Evolutionary conservation across 1,139 yeast genomes (phyloP), one percentile per base, ranked within the genome.

Genomic region (Sugiyamaella japonica): DNA sequence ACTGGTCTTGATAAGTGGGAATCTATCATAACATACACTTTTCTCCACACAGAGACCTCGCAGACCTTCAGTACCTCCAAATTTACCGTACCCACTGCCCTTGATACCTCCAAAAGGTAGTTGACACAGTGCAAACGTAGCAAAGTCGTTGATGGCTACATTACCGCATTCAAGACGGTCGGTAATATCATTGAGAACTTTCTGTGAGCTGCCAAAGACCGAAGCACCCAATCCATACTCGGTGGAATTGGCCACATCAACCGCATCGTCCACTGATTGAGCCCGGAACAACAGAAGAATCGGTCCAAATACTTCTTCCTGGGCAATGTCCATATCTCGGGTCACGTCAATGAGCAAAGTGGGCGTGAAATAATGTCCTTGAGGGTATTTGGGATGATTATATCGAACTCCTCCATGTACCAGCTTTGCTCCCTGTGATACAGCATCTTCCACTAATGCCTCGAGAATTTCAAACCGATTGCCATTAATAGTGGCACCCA

Each of bases 141-240:
- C 99, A 76, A 93, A 93, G 72, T 93, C 99, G 70, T 93, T 93
- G 59, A 93, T 88, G 6, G 98, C 97, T 46, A 93, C 96, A 66
- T 89, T 93, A 25, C 99, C 99, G 53, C 91, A 80, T 44, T 83
- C 79, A 60, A 93, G 72, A 13, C 74, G 70, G 63, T 82, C 76
- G 9, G 93, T 87, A 34, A 89, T 82, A 50, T 74, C 71, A 66
- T 84, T 82, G 56, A 89, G 79, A 56, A 61, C 60, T 40, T 72
- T 68, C 65, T 80, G 79, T 57, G 81, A 76, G 25, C 77, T 73
- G 25, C 96, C 95, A 72, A 91, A 93, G 0, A 93, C 86, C 0
- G 97, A 88, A 15, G 89, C 87, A 7, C 98, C 99, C 29, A 93
- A 79, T 0, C 97, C 99, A 70, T 83, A 93, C 56, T 84, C 86